These are phyloP conservation scores for Vickermania spadyakhi DNA, from an alignment of 208 protist genomes.

Conservation along the genomic window DNA sequence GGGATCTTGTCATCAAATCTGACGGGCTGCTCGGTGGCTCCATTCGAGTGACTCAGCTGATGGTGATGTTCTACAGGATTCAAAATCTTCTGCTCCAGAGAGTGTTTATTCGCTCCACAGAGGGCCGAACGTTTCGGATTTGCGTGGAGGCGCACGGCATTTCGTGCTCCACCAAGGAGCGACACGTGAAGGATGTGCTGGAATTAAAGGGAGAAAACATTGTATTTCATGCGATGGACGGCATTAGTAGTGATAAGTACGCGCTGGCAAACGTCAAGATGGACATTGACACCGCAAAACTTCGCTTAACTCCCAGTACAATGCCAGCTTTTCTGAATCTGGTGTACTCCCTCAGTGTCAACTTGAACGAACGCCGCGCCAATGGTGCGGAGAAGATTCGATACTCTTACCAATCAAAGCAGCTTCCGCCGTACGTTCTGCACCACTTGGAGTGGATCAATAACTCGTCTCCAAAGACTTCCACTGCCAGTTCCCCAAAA, in stretches of 20 bases:
- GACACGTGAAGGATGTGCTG: conserved; percentile 81
- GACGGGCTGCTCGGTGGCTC: conserved; percentile 73
- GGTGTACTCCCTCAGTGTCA: conserved; percentile 36
- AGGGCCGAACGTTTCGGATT: conserved; percentile 56
- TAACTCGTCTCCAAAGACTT: neutral
- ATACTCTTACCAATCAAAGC: neutral
- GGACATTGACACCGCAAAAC: conserved; percentile 23
- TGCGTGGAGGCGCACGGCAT: conserved; percentile 35
- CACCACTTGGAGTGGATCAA: neutral
- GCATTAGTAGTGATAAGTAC: conserved; percentile 45
- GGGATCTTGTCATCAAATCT: conserved; percentile 37
- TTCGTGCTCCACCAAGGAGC: conserved; percentile 73
- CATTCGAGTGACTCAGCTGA: conserved; percentile 30
- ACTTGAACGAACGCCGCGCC: conserved; percentile 40
- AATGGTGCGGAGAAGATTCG: conserved; percentile 19
- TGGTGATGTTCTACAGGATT: conserved; percentile 48
- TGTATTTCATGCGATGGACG: conserved; percentile 50
- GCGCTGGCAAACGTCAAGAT: conserved; percentile 41
- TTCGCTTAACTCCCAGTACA: conserved; percentile 72
- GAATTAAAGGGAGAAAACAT: conserved; percentile 48
- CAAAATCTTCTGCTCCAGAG: conserved; percentile 24
- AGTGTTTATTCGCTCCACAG: conserved; percentile 38
- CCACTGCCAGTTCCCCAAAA: neutral
- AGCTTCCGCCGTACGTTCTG: conserved; percentile 2
- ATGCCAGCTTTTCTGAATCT: conserved; percentile 50